Percentiles rank a stretch among this genome's conserved stretches.
Evolutionary conservation across 768 basidiomycete species (phyloP).

Genomic region (Boletales sp.): DNA sequence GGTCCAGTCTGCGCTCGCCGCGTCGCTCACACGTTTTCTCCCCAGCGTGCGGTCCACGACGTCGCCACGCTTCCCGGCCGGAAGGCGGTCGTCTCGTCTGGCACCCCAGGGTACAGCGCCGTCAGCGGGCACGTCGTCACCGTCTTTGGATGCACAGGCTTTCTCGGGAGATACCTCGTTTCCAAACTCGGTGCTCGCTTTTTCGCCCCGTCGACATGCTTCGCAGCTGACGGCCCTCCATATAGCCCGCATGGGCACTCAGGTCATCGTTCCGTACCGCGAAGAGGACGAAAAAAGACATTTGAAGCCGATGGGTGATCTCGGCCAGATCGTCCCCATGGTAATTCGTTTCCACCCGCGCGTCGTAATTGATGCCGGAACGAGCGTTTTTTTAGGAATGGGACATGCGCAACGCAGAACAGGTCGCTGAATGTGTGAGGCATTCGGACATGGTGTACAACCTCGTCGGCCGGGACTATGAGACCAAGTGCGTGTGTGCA

Average conservation of each 20-base stretch:
- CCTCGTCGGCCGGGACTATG: slow-evolving; percentile 89
- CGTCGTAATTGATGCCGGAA: neutral
- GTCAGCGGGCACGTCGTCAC: slow-evolving; percentile 91
- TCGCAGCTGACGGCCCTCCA: slow-evolving; percentile 21
- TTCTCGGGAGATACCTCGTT: slow-evolving; percentile 91
- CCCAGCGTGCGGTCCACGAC: slow-evolving; percentile 74
- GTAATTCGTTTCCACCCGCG: slow-evolving; percentile 39
- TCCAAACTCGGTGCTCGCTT: slow-evolving; percentile 74
- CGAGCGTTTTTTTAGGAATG: slow-evolving; percentile 64
- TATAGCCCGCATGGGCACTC: slow-evolving; percentile 84
- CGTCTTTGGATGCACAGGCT: slow-evolving; percentile 96
- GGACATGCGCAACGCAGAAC: slow-evolving; percentile 86
- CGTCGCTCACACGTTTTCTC: neutral
- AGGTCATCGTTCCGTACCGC: slow-evolving; percentile 92
- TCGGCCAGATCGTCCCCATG: slow-evolving; percentile 95
- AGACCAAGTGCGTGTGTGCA: slow-evolving; percentile 70
- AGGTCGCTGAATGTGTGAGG: slow-evolving; percentile 89
- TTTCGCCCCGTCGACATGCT: neutral
- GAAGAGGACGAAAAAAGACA: slow-evolving; percentile 91
- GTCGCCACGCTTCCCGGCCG: slow-evolving; percentile 52
- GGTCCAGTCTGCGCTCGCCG: neutral
- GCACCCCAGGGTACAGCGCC: slow-evolving; percentile 81
- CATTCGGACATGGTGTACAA: slow-evolving; percentile 98
- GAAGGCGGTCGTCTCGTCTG: slow-evolving; percentile 71
- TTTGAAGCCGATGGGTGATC: slow-evolving; percentile 90